Evolutionary conservation across 2,329 filamentous ascomycete species (phyloP), one percentile per base, ranked within the genome.

Genomic region (Cercospora citrullina): DNA sequence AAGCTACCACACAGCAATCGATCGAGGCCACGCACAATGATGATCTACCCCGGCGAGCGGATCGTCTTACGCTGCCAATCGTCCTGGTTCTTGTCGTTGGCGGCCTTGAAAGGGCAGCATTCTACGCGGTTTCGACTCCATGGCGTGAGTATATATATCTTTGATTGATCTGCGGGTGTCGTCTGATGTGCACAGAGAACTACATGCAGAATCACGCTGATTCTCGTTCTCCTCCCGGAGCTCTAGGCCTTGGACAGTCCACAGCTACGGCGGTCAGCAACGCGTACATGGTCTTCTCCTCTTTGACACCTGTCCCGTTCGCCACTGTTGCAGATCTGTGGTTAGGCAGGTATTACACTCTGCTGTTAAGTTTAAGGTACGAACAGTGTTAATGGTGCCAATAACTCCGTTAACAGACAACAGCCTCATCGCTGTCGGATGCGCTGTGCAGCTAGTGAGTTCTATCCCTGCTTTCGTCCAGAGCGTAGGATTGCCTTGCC

Each of bases 41-140:
- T 57, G 23, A 57, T 8, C 23, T 28, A 28, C 64, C 83, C 77
- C 5, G 76, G 81, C 60, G 85, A 84, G 73, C 84, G 79, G 70
- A 76, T 75, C 6, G 64, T 68, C 33, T 68, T 9, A 62, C 39
- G 6, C 21, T 68, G 23, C 58, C 66, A 9, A 63, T 68, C 23
- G 16, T 66, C 8, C 3, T 68, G 16, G 66, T 68, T 23, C 33
- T 68, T 5, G 23, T 58, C 16, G 63, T 66, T 16, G 67, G 67
- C 28, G 67, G 67, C 18, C 53, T 64, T 7, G 67, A 69, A 33
- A 31, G 67, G 28, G 53, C 60, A 23, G 60, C 60, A 30, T 69
- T 60, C 60, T 69, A 67, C 31, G 67, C 64, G 14, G 55, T 69
- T 18, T 51, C 64, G 3, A 60, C 65, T 31, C 67, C 67, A 58